Evolutionary conservation across 176 grass and related monocot species (phyloP), one percentile per base, ranked within the genome.

Genomic region (Triticum timopheevii): DNA sequence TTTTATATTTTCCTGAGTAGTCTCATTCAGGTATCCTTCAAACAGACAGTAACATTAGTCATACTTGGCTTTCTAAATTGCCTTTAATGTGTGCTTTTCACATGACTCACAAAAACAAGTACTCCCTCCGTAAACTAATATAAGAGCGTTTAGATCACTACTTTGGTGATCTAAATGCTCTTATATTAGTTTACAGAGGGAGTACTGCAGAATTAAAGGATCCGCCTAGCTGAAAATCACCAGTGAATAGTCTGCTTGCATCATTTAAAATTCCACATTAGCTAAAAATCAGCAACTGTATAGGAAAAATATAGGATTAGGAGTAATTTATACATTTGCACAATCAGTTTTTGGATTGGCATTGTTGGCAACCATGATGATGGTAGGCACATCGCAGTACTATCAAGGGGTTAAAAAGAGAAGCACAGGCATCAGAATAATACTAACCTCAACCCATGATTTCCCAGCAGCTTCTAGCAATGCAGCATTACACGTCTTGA

Each of bases 401-500:
- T 22, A 59, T 59, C 19, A 36, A 33, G 2, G 19, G 1, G 65
- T 20, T 27, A 34, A 61, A 68, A 56, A 45, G 42, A 7, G 0
- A 77, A 42, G 72, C 24, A 80, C 8, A 42, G 17, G 10, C 17
- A 80, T 27, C 17, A 30, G 5, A 39, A 52, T 70, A 39, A n/a
- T 59, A 47, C 73, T 63, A 77, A 98, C 96, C 92, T 98, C 93
- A 36, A 92, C 61, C 96, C 96, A 98, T 77, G 96, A 96, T 91
- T 90, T 94, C 13, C 96, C 96, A 69, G 87, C 80, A 82, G 93
- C 88, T 90, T 98, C 93, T 67, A 98, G 92, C 85, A 98, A 86
- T 38, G 96, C 96, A 23, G 96, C 93, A 77, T 98, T 98, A 35
- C 93, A 96, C 47, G 93, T 96, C 65, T 96, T 78, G 33, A 98